phyloP scores from a whole-genome alignment of 768 basidiomycete genomes.

The Saitozyma podzolica region DNA sequence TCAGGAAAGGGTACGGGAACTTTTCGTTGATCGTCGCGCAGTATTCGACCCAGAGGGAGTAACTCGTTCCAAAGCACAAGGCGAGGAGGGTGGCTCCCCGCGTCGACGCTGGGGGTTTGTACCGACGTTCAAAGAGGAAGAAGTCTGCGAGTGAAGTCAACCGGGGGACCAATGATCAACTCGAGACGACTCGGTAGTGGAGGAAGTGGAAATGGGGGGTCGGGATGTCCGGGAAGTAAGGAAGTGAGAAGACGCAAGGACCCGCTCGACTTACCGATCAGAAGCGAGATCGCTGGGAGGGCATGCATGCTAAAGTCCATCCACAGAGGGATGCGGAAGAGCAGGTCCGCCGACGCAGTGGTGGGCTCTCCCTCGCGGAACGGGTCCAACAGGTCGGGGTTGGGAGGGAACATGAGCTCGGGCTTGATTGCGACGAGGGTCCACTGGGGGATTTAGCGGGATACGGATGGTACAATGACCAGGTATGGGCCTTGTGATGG shows the following conservation, averaged over 20 bases:
- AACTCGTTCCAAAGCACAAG: conserved; percentile 56
- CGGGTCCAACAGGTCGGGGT: conserved; percentile 23
- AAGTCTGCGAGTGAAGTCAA: conserved; percentile 57
- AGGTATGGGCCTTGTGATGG: too few species aligned
- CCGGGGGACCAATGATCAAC: too few species aligned
- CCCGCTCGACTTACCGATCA: conserved; percentile 54
- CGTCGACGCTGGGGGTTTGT: conserved; percentile 52
- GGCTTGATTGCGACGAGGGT: conserved; percentile 62
- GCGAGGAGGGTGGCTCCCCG: conserved; percentile 52
- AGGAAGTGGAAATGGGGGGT: too few species aligned
- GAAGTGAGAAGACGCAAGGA: too few species aligned
- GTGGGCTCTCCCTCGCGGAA: conserved; percentile 35
- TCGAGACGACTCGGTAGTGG: too few species aligned
- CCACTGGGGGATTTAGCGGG: conserved; percentile 55
- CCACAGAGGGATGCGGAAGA: conserved; percentile 57
- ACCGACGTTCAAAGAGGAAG: conserved; percentile 65
- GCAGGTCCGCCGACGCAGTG: conserved; percentile 16
- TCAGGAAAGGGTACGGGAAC: conserved; percentile 84
- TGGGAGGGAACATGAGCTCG: conserved; percentile 59
- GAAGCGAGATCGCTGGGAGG: conserved; percentile 61
- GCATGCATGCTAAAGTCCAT: conserved; percentile 70
- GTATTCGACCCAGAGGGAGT: conserved; percentile 68
- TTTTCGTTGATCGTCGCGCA: conserved; percentile 63
- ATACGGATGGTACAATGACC: background rate
- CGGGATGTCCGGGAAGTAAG: too few species aligned